These are phyloP conservation scores for Glycine latifolia DNA, from an alignment of 306 rosid genomes.

Conservation along the genomic window DNA sequence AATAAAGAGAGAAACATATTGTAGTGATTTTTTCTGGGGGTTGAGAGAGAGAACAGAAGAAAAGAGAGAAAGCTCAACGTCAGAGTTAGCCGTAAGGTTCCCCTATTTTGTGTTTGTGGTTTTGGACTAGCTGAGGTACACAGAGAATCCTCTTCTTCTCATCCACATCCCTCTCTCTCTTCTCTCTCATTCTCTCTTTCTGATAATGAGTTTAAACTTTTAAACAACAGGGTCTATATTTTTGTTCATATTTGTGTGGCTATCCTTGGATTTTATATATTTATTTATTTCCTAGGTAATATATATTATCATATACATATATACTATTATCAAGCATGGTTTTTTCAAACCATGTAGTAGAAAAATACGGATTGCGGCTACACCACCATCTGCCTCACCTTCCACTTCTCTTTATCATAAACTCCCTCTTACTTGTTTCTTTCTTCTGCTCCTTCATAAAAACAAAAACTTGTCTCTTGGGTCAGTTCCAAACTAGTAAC, in stretches of 20 bases:
- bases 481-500: constrained; percentile 79
- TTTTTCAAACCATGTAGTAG: constrained; percentile 53
- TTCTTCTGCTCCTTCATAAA: constrained; percentile 59
- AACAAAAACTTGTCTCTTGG: constrained; percentile 78
- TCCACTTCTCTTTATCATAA: constrained; percentile 51
- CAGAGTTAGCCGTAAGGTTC: constrained; percentile 89
- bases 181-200: background rate
- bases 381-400: constrained; percentile 54
- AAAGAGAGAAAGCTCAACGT: constrained; percentile 97
- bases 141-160: constrained; percentile 53
- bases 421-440: constrained; percentile 51
- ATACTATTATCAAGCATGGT: constrained; percentile 57
- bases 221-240: constrained; percentile 45
- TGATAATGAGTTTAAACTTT: constrained; percentile 27
- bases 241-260: constrained; percentile 73
- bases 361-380: constrained; percentile 41
- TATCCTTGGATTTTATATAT: constrained; percentile 43
- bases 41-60: constrained; percentile 68
- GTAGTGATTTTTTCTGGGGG: constrained; percentile 30
- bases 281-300: constrained; percentile 53
- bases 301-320: background rate
- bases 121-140: constrained; percentile 57
- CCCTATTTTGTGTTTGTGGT: constrained; percentile 53
- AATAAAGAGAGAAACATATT: constrained; percentile 10
- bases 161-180: constrained; percentile 39